phyloP scores from a whole-genome alignment of 441 rosid genomes.

The Erodium moschatum region DNA sequence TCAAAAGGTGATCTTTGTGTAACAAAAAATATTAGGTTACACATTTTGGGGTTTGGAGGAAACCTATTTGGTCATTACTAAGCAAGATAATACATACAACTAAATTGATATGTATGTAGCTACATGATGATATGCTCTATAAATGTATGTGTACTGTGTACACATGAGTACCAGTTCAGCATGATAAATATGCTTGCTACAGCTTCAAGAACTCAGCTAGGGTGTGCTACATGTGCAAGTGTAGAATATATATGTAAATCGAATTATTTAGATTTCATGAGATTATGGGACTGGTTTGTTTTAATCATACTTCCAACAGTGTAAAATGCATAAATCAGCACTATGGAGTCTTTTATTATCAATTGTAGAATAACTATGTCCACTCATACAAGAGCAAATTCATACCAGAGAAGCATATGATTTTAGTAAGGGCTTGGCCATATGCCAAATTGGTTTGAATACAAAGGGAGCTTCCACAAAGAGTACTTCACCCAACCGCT shows the following conservation, averaged over 20 bases:
- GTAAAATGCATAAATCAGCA: not conserved
- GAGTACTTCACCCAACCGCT: conserved; percentile 71
- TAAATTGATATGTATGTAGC: not conserved
- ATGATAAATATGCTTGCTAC: not conserved
- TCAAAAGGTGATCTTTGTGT: not conserved
- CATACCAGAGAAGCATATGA: conserved; percentile 77
- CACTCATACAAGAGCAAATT: not conserved
- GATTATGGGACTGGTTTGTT: not conserved
- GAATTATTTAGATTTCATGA: not conserved
- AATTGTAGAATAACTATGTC: not conserved
- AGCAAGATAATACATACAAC: not conserved
- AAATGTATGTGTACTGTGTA: not conserved
- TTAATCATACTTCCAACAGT: not conserved
- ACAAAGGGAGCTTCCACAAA: conserved; percentile 88
- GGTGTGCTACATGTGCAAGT: not conserved
- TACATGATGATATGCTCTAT: not conserved
- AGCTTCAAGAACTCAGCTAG: not conserved
- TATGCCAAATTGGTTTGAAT: conserved; percentile 80
- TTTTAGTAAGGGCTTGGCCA: conserved; percentile 64
- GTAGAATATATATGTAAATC: not conserved
- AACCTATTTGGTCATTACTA: not conserved
- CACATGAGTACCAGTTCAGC: not conserved
- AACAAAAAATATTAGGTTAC: not conserved
- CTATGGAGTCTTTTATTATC: not conserved
- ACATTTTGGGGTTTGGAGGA: not conserved